Evolutionary conservation across 495 filamentous ascomycete species (phyloP), one percentile per base, ranked within the genome.

Genomic region (Aspergillus incahuasiensis): DNA sequence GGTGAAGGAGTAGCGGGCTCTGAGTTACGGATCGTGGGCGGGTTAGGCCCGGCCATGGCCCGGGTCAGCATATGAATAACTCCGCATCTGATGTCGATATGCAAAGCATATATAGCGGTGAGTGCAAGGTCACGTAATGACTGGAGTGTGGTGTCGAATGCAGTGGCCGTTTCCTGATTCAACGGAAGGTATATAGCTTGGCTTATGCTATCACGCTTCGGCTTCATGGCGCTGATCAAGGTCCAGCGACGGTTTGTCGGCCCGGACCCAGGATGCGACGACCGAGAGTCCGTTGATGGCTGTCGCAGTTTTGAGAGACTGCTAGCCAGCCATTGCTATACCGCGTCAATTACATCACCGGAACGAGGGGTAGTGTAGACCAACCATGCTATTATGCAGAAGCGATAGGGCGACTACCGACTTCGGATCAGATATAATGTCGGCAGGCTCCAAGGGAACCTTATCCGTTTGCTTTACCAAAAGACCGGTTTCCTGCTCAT

Each of bases 391-490:
- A 55, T 89, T 95, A 66, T 94, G 91, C 19, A 99, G 78, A 44
- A 96, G 81, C 57, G 90, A 96, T 32, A 97, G 72, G 11, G 88
- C 83, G 45, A 85, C 79, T 28, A 97, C 86, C 1, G 85, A 86
- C 63, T 97, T 94, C 18, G 88, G 82, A 62, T 99, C 95, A 3
- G 85, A 84, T 61, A 99, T 91, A 38, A 99, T 84, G 63, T 96
- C 90, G 61, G 83, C 84, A 2, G 85, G 76, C 40, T 87, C 83
- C 22, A 95, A 69, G 21, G 82, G 78, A 32, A 75, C 74, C 39
- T 84, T 80, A 41, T 82, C 84, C 16, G 87, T 86, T 51, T 77
- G 78, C 34, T 75, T 69, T 34, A 92, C 78, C 8, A 92, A 82
- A 39, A 87, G 67, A 15, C 72, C 78, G 18, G 81, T 86, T 78